These are phyloP conservation scores for Skeletonema tropicum DNA, from an alignment of 108 stramenopile species.

Conservation along the genomic window DNA sequence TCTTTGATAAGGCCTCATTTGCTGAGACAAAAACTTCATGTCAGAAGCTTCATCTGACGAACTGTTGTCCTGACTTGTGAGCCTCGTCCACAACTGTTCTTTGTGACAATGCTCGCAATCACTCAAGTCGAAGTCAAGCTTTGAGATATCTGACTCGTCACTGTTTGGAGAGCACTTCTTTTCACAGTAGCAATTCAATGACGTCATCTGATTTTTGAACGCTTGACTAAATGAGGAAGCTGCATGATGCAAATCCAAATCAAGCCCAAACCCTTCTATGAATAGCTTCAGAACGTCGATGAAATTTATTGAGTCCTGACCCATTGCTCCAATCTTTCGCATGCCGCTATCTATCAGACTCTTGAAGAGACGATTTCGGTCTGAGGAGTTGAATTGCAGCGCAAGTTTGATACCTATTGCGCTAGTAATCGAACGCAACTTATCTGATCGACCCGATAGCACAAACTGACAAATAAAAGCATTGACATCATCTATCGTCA, in stretches of 20 bases:
- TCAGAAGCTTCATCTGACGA: slow-evolving; percentile 9
- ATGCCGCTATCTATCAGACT: slow-evolving; percentile 43
- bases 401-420: slow-evolving; percentile 44
- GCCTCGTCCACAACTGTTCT: slow-evolving; percentile 18
- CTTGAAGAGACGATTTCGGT: slow-evolving; percentile 40
- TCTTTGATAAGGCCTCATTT: slow-evolving; percentile 61
- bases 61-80: background rate
- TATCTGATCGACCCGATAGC: slow-evolving; percentile 48
- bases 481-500: slow-evolving; percentile 49
- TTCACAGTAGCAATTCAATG: slow-evolving; percentile 9
- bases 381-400: slow-evolving; percentile 17
- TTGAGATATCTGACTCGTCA: slow-evolving; percentile 13
- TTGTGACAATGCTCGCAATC: slow-evolving; percentile 65
- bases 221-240: slow-evolving; percentile 21
- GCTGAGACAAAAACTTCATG: slow-evolving; percentile 41
- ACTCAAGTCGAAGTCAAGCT: slow-evolving; percentile 57
- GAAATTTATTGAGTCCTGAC: slow-evolving; percentile 41
- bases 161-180: slow-evolving; percentile 24
- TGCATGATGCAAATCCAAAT: slow-evolving; percentile 27
- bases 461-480: slow-evolving; percentile 64
- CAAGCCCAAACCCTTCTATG: slow-evolving; percentile 28
- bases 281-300: slow-evolving; percentile 28
- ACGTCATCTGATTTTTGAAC: slow-evolving; percentile 26
- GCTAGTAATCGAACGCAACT: slow-evolving; percentile 53
- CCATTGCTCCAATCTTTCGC: slow-evolving; percentile 49